Evolutionary conservation across 768 basidiomycete genomes (phyloP).

Genomic region (Lentinula sp.): DNA sequence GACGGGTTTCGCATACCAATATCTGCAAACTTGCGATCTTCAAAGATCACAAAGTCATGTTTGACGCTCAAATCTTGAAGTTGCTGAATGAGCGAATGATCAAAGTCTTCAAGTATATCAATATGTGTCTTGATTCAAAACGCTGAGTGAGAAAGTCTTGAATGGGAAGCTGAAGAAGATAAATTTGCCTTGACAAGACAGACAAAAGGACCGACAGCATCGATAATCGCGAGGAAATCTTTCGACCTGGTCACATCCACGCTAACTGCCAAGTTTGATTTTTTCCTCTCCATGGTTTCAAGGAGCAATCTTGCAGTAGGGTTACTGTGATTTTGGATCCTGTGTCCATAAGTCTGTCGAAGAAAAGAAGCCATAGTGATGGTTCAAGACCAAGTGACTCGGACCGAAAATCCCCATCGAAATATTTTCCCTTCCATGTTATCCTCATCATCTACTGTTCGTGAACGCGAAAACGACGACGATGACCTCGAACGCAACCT

Average conservation of each 20-base stretch:
- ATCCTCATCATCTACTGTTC: slow-evolving; percentile 24
- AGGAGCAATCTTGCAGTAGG: slow-evolving; percentile 76
- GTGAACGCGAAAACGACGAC: slow-evolving; percentile 47
- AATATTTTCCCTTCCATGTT: slow-evolving; percentile 9
- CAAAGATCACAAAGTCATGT: slow-evolving; percentile 94
- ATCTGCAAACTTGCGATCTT: slow-evolving; percentile 98
- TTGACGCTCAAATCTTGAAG: slow-evolving; percentile 67
- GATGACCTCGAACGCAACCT: slow-evolving; percentile 30
- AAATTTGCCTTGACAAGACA: slow-evolving; percentile 86
- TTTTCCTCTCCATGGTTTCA: slow-evolving; percentile 78
- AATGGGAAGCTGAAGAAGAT: slow-evolving; percentile 12
- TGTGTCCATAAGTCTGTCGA: slow-evolving; percentile 53
- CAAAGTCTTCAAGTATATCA: slow-evolving; percentile 93
- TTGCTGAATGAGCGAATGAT: slow-evolving; percentile 58
- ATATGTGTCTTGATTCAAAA: slow-evolving; percentile 75
- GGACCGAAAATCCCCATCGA: background rate
- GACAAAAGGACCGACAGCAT: slow-evolving; percentile 81
- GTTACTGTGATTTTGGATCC: slow-evolving; percentile 56
- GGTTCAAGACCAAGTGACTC: slow-evolving; percentile 9
- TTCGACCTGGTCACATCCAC: slow-evolving; percentile 83
- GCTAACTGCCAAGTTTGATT: slow-evolving; percentile 90
- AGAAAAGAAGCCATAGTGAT: slow-evolving; percentile 29
- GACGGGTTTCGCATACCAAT: slow-evolving; percentile 57
- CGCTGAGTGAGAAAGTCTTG: slow-evolving; percentile 3
- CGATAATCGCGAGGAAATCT: slow-evolving; percentile 81